Evolutionary conservation across 108 stramenopile genomes (phyloP), one percentile per base, ranked within the genome.

Genomic region (Fistulifera pelliculosa): DNA sequence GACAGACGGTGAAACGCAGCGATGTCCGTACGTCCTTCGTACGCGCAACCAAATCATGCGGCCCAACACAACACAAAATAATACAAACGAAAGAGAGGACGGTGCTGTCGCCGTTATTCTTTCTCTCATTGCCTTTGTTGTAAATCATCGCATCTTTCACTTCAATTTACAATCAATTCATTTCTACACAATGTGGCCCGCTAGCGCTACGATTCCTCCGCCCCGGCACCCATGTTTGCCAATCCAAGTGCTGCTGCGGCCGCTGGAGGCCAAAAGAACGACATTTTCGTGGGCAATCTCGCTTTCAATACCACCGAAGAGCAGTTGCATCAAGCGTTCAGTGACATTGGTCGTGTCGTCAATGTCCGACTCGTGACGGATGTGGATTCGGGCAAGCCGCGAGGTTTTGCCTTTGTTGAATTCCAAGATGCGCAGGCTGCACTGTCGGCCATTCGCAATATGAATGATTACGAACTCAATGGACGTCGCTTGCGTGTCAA

Each of bases 361-460:
- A 88, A 84, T 58, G 88, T 98, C 0, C 72, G 95, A 24, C 76
- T 96, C 71, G 93, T 95, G 19, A 79, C 88, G 21, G 94, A 98
- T 68, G 62, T 71, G 17, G 94, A 95, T 48, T 94, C 96, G 13
- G 94, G 95, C 17, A 95, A 90, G 50, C 90, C 93, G 11, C 76
- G 93, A 28, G 97, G 97, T 1, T 98, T 90, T 70, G 95, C 94
- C 26, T 98, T 98, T 72, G 86, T 98, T 24, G 97, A 98, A 65
- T 98, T 89, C 64, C 87, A 92, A 59, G 95, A 98, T 60, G 90
- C 95, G 5, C 90, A 94, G 52, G 90, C 91, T 16, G 97, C 95
- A 0, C 65, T 98, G 49, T 75, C 72, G 60, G 95, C 97, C 0
- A 98, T 98, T 69, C 80, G 93, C 6, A 96, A 98, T 64, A 91